Conservation (phyloP, 768 basidiomycete species). For the Hypholoma sublateritium region DNA sequence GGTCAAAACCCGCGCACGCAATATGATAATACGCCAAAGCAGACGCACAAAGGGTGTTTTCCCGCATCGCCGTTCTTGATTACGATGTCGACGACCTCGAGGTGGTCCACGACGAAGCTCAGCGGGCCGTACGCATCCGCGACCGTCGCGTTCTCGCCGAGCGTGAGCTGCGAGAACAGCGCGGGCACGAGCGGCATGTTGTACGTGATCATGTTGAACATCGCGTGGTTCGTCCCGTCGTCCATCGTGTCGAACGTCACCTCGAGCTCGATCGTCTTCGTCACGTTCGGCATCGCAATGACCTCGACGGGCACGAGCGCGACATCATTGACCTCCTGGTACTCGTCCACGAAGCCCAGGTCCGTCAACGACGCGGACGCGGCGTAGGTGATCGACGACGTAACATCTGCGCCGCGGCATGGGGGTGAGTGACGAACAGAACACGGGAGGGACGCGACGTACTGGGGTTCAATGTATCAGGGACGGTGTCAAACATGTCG, state of each 20-base stretch:
- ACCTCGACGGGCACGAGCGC: constrained; percentile 61
- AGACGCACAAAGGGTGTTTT: constrained; percentile 80
- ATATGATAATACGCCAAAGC: not conserved
- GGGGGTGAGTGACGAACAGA: not conserved
- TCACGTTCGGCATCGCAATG: constrained; percentile 48
- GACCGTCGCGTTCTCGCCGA: constrained; percentile 73
- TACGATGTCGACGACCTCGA: constrained; percentile 77
- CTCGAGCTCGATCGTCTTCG: constrained; percentile 66
- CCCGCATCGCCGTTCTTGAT: constrained; percentile 71
- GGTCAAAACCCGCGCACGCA: not conserved
- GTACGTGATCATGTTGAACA: constrained; percentile 71
- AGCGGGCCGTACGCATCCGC: constrained; percentile 74
- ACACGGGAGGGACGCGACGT: constrained; percentile 22
- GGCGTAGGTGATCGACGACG: constrained; percentile 80
- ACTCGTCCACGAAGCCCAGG: constrained; percentile 52
- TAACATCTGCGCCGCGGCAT: constrained; percentile 55
- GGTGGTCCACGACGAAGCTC: constrained; percentile 73
- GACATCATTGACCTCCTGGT: constrained; percentile 66
- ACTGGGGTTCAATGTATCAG: constrained; percentile 75
- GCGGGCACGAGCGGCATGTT: constrained; percentile 73
- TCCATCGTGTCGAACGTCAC: constrained; percentile 81
- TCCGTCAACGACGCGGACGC: constrained; percentile 50
- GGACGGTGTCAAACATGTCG: constrained; percentile 85
- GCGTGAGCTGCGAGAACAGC: constrained; percentile 71
- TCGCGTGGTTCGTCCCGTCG: constrained; percentile 84